Conservation (phyloP, 2,329 filamentous ascomycete genomes). For the Botrytis pseudocinerea region DNA sequence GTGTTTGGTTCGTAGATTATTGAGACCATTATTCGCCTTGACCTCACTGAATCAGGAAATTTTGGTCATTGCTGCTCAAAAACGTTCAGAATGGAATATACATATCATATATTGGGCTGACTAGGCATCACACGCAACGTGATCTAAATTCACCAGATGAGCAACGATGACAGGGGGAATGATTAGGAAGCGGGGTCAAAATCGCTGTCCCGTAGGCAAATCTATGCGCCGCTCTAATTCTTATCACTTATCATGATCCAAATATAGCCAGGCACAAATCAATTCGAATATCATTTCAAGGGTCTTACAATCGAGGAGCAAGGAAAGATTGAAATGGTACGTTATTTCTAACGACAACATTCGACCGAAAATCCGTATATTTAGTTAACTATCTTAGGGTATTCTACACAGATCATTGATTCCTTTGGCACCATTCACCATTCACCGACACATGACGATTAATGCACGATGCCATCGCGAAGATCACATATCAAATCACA, state of each 20-base stretch:
- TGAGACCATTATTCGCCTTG: not conserved
- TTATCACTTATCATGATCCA: not conserved
- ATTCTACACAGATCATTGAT: too few relatives aligned
- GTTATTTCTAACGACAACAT: not conserved
- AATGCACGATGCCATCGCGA: slow-evolving; percentile 10
- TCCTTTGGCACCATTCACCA: not conserved
- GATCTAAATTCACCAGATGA: slow-evolving; percentile 5
- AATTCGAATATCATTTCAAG: not conserved
- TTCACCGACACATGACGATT: not conserved
- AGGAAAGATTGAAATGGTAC: not conserved
- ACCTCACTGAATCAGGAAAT: not conserved
- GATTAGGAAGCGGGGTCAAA: not conserved
- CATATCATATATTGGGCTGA: not conserved
- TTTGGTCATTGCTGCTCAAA: not conserved
- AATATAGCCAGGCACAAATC: slow-evolving; percentile 1
- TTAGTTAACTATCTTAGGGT: not conserved
- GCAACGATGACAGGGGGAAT: not conserved
- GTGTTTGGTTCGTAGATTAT: not conserved
- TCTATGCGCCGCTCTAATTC: not conserved
- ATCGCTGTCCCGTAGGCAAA: not conserved
- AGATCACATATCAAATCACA: slow-evolving; percentile 24
- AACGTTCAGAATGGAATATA: not conserved
- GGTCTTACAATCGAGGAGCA: not conserved
- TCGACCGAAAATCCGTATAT: not conserved
- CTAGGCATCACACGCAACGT: not conserved